phyloP scores from a whole-genome alignment of 805 yeast genomes.

The Spencermartinsiella europaea region DNA sequence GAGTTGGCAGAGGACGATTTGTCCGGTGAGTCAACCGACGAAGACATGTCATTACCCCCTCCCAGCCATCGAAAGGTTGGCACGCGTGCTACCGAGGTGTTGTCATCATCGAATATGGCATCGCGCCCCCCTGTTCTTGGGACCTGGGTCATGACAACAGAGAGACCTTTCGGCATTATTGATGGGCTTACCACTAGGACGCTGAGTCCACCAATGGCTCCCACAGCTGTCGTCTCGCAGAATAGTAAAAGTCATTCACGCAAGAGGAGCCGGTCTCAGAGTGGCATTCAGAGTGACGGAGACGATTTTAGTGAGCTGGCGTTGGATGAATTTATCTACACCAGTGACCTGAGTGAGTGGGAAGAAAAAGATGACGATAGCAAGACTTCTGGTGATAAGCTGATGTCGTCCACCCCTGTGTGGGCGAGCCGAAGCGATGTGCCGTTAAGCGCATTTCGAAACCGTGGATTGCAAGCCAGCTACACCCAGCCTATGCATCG shows the following conservation, averaged over 20 bases:
- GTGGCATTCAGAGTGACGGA: conserved; percentile 33
- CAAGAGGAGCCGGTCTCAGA: conserved; percentile 17
- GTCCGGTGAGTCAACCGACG: conserved; percentile 92
- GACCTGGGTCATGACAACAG: conserved; percentile 76
- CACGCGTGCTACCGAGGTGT: conserved; percentile 81
- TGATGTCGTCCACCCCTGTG: conserved; percentile 28
- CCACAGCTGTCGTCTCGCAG: conserved; percentile 15
- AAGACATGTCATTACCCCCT: conserved; percentile 77
- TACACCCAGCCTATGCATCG: conserved; percentile 17
- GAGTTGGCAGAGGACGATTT: conserved; percentile 20
- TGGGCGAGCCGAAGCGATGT: conserved; percentile 43
- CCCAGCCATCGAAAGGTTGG: conserved; percentile 60
- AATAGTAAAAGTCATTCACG: conserved; percentile 19
- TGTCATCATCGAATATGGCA: conserved; percentile 80
- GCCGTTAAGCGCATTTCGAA: conserved; percentile 88
- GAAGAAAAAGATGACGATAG: conserved; percentile 66
- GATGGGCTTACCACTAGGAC: conserved; percentile 92
- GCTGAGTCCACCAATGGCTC: conserved; percentile 45
- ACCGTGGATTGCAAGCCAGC: conserved; percentile 48
- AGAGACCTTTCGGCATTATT: conserved; percentile 85
- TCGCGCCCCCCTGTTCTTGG: conserved; percentile 90
- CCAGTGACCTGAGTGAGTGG: conserved; percentile 81
- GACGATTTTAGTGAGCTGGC: conserved; percentile 40
- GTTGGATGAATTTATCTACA: conserved; percentile 79
- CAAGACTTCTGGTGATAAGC: conserved; percentile 27